Base-by-base conservation (phyloP, 768 basidiomycete species). In the Boletus subparvulus region DNA sequence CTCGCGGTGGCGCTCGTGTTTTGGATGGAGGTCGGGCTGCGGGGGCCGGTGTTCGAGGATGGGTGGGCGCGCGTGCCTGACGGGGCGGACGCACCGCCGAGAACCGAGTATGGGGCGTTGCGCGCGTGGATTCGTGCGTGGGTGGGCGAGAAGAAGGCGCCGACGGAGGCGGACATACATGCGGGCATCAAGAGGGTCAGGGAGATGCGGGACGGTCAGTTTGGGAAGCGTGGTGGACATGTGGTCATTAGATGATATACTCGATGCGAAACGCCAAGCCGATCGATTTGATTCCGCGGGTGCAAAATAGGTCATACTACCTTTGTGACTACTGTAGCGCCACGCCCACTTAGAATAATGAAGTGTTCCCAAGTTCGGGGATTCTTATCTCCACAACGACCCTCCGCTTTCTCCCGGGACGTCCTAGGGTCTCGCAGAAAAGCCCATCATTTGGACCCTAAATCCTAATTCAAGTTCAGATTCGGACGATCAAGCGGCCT, bases 1-100 rank as follows among this genome's bases (percentile, higher is more conserved):
- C 69, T 94, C 13, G 80, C 84, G 2, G 65, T 84, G 0, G 83
- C 84, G 21, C 65, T 94, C 48, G 82, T 84, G 44, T 81, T 88
- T 56, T 92, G 90, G 83, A 79, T 78, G 7, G 90, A 93, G 65
- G 83, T 88, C 32, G 82, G 83, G 59, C 70, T 83, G 52, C 79
- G 82, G 43, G 80, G 83, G 13, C 84, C 86, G 45, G 62, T 86
- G 59, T 69, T 89, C 17, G 84, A 86, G 64, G 65, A 66, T 53
- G 76, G 73, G 14, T 71, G 73, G 67, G 16, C 30, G 9, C 12
- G 26, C 24, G 30, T 28, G 3, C 26, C 26, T 28, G 26, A 28
- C 6, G 42, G 21, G 16, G 28, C 2, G 6, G 43, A 28, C 9
- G n/a, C 14, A 12, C 37, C 52, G 2, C 58, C 65, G 17, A 64